Evolutionary conservation across 2,329 filamentous ascomycete genomes (phyloP), one percentile per base, ranked within the genome.

Genomic region (Fusarium sp.): DNA sequence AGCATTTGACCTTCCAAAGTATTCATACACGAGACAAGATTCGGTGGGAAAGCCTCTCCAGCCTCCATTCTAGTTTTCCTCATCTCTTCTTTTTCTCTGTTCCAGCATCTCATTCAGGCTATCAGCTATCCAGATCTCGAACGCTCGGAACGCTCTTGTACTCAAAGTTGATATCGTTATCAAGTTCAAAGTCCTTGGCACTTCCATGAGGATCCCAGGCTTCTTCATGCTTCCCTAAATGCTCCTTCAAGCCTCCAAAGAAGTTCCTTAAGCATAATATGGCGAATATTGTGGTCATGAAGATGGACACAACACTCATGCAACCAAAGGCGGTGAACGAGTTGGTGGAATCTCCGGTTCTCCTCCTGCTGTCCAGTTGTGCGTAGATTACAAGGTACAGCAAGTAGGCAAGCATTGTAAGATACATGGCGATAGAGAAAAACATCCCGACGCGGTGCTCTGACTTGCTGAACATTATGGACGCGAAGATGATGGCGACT

Each of bases 181-280:
- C 25, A 38, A 65, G 62, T 4, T 65, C 63, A 7, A 65, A 58
- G 2, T 65, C 63, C 12, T 59, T 65, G 2, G 25, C 33, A 10
- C 36, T 53, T 39, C 4, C 46, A 27, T 11, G 38, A 31, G 10
- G 44, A 56, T 15, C 50, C 61, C 50, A 58, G 4, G 10, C 27
- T 17, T 65, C 63, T 11, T 65, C 50, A 3, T 65, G 63, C 4
- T 65, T 50, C 1, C 22, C 44, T 8, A 65, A 18, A 33, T 65
- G 50, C 1, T 65, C 63, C 3, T 59, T 65, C 50, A 65, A n/a
- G 0, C 63, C 63, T 0, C 63, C 38, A 4, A 36, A 65, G 13
- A 65, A 65, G 3, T 65, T 65, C 11, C 27, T n/a, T 1, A 65
- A 22, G 3, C 63, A 65, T 8, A 59, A 11, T 3, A 58, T 39